These are phyloP conservation scores for Coemansia sp. DNA, from an alignment of 192 early-diverging fungal species.

Conservation along the genomic window DNA sequence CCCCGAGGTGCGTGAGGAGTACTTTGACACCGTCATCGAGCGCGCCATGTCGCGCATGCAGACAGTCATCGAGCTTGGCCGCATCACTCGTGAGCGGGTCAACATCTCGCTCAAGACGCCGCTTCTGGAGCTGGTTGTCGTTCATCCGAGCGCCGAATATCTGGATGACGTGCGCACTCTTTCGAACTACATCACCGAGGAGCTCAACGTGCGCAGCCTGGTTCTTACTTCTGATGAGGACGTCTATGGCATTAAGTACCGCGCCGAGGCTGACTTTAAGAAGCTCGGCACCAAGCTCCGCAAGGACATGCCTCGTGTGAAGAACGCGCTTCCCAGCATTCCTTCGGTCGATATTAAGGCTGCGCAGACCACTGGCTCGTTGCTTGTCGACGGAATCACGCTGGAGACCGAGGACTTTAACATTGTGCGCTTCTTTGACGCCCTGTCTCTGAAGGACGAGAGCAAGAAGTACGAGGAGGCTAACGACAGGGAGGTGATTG, in stretches of 20 bases:
- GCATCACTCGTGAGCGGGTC: slow-evolving; percentile 87
- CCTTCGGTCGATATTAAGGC: slow-evolving; percentile 75
- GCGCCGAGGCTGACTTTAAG: slow-evolving; percentile 86
- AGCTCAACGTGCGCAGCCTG: slow-evolving; percentile 88
- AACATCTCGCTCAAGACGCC: slow-evolving; percentile 94
- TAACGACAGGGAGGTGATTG: slow-evolving; percentile 77
- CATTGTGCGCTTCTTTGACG: slow-evolving; percentile 84
- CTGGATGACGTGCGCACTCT: slow-evolving; percentile 83
- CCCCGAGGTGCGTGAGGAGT: slow-evolving; percentile 90
- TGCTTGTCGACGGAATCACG: slow-evolving; percentile 78
- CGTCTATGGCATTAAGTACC: slow-evolving; percentile 91
- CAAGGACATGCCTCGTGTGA: slow-evolving; percentile 85
- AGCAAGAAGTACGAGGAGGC: slow-evolving; percentile 71
- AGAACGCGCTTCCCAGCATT: slow-evolving; percentile 76
- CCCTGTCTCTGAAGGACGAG: slow-evolving; percentile 44
- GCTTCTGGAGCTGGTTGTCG: slow-evolving; percentile 86
- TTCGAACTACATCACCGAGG: slow-evolving; percentile 85
- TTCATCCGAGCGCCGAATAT: slow-evolving; percentile 86
- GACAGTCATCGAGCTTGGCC: slow-evolving; percentile 93
- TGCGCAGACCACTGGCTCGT: slow-evolving; percentile 67
- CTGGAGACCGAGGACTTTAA: slow-evolving; percentile 82
- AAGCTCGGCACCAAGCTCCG: slow-evolving; percentile 86
- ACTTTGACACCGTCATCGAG: slow-evolving; percentile 96
- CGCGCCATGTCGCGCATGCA: slow-evolving; percentile 94
- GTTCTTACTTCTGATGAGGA: slow-evolving; percentile 88